Evolutionary conservation across 345 rosid species (phyloP).

Genomic region (Cardamine chenopodiifolia): DNA sequence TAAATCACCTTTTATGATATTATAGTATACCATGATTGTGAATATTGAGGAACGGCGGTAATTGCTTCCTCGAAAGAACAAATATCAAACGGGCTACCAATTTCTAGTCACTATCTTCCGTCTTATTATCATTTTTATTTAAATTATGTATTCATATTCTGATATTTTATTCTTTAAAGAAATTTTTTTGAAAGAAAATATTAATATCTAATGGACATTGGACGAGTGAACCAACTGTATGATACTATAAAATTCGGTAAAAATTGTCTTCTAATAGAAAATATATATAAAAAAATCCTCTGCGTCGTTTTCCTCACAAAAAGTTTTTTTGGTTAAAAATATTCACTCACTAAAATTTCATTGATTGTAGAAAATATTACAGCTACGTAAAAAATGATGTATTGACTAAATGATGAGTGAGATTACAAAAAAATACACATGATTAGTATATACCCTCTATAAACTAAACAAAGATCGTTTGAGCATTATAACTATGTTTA

Average conservation of each 20-base stretch:
- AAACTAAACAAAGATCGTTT: slow-evolving; percentile 3
- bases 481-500: slow-evolving; percentile 13
- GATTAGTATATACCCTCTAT: not conserved
- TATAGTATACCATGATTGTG: slow-evolving; percentile 30
- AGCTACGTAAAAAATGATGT: not conserved
- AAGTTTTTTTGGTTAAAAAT: not conserved
- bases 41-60: slow-evolving; percentile 34
- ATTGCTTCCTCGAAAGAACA: slow-evolving; percentile 16
- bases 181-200: not conserved
- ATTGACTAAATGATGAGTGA: not conserved
- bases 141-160: not conserved
- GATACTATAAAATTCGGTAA: not conserved
- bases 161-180: not conserved
- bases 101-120: slow-evolving; percentile 29
- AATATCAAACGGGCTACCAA: slow-evolving; percentile 22
- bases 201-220: slow-evolving; percentile 9
- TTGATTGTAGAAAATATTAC: not conserved
- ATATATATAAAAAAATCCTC: not conserved
- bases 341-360: not conserved
- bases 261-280: not conserved
- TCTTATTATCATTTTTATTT: slow-evolving; percentile 20
- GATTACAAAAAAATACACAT: not conserved
- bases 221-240: slow-evolving; percentile 19
- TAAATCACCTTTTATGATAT: slow-evolving; percentile 19
- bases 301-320: not conserved